phyloP scores from a whole-genome alignment of 2,329 filamentous ascomycete species.

The Penicillium sp. region DNA sequence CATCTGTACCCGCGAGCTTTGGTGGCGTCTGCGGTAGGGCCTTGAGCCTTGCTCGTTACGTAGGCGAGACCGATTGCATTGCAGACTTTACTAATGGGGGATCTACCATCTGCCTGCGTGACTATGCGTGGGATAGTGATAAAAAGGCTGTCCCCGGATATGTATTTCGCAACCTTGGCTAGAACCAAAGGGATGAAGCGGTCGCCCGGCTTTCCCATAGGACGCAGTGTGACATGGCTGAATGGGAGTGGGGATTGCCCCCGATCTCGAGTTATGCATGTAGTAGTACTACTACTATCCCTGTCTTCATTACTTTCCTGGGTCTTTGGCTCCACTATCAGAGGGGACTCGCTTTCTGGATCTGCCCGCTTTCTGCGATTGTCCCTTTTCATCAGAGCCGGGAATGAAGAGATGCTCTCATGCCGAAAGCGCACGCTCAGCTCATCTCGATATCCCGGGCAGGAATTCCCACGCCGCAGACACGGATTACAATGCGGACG shows the following conservation, averaged over 20 bases:
- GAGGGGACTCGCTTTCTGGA: neutral
- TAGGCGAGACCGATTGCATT: neutral
- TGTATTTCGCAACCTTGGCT: neutral
- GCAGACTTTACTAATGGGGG: neutral
- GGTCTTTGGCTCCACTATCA: neutral
- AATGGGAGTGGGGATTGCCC: neutral
- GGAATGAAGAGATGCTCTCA: neutral
- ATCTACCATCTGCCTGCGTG: neutral
- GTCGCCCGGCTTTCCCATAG: neutral
- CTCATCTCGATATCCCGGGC: neutral
- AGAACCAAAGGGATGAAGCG: neutral
- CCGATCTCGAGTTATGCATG: neutral
- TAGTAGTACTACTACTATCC: neutral
- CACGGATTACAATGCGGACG: neutral
- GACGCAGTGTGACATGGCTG: neutral
- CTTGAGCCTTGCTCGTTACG: neutral
- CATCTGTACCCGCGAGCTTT: neutral
- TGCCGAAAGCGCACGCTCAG: neutral
- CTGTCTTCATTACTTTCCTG: neutral
- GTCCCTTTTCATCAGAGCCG: neutral
- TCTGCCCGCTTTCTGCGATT: neutral
- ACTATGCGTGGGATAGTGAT: neutral
- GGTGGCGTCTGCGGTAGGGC: neutral
- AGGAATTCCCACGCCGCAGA: neutral
- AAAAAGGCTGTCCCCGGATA: neutral